Percentiles rank a stretch among this genome's conserved stretches.
phyloP scores from a whole-genome alignment of 768 basidiomycete species.

The Boletales sp. region DNA sequence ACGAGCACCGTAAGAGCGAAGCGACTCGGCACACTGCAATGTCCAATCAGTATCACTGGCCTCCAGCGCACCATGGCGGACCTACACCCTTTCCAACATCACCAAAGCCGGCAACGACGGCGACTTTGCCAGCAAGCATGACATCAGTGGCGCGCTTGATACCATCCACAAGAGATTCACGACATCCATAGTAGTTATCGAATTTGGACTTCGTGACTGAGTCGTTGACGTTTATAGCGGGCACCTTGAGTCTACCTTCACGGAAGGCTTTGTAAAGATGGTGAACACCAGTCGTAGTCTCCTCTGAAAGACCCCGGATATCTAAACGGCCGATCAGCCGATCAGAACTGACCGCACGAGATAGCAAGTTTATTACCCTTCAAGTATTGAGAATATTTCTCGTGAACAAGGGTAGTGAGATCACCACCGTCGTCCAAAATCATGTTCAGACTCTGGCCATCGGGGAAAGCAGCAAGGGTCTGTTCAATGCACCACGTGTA shows the following conservation, averaged over 20 bases:
- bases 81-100: slow-evolving; percentile 98
- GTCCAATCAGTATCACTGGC: not conserved
- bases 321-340: slow-evolving; percentile 37
- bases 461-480: slow-evolving; percentile 83
- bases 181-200: slow-evolving; percentile 98
- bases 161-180: slow-evolving; percentile 98
- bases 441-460: slow-evolving; percentile 88
- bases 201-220: slow-evolving; percentile 99
- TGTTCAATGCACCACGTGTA: slow-evolving; percentile 99
- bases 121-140: slow-evolving; percentile 99
- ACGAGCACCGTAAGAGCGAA: slow-evolving; percentile 95
- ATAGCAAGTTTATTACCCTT: slow-evolving; percentile 41
- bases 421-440: slow-evolving; percentile 99
- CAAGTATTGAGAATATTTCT: slow-evolving; percentile 92
- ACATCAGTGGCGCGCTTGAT: slow-evolving; percentile 99
- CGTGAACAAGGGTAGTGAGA: slow-evolving; percentile 90
- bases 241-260: slow-evolving; percentile 92
- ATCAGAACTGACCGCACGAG: not conserved
- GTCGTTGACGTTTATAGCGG: slow-evolving; percentile 99
- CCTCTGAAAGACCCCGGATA: slow-evolving; percentile 94
- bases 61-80: slow-evolving; percentile 15
- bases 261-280: slow-evolving; percentile 98
- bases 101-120: slow-evolving; percentile 97
- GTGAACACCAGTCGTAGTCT: slow-evolving; percentile 99
- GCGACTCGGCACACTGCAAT: slow-evolving; percentile 90